Evolutionary conservation across 163 green algal species (phyloP), one percentile per base, ranked within the genome.

Genomic region (Chloromonas sp.): DNA sequence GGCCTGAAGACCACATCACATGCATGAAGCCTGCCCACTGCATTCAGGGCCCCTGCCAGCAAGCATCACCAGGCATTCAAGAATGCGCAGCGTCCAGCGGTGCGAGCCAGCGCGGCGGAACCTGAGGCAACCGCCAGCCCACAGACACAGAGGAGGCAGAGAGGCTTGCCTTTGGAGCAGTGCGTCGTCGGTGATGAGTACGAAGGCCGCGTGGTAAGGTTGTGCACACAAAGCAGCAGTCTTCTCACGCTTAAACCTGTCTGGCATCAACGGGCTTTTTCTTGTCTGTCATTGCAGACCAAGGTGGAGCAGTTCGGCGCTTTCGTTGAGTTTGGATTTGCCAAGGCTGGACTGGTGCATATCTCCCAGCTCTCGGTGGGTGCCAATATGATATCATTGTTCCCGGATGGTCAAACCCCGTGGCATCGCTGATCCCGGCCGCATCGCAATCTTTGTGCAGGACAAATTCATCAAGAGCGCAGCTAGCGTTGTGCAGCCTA

Each of bases 301-400:
- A 81, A 79, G 58, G 84, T 94, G 13, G 83, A 91, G 87, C n/a
- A 82, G 13, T 98, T 96, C 88, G 96, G 96, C 62, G 94, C 94
- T 0, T 99, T 99, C 88, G 94, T 99, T 2, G 91, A 98, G 88
- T 94, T 98, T 85, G 96, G 96, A 61, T 89, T 90, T 71, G 87
- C 87, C 58, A 94, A 86, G 61, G 92, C 98, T 86, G 96, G 95
- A 66, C 92, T 99, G 13, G 91, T 99, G 15, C 96, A 99, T 90
- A 96, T 99, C 79, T 98, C 93, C n/a, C 92, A 99, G 89, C 89
- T 99, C 57, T 70, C 84, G 86, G 92, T 94, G 58, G 84, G 87
- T 36, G 36, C 36, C 36, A 36, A 36, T 36, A 36, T 36, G 36
- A 36, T 36, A 36, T 36, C 36, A 36, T 36, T 36, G 36, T 36